Base-by-base conservation (phyloP, 1,284 basidiomycete genomes). In the Sporisorium iseilematis-ciliati region DNA sequence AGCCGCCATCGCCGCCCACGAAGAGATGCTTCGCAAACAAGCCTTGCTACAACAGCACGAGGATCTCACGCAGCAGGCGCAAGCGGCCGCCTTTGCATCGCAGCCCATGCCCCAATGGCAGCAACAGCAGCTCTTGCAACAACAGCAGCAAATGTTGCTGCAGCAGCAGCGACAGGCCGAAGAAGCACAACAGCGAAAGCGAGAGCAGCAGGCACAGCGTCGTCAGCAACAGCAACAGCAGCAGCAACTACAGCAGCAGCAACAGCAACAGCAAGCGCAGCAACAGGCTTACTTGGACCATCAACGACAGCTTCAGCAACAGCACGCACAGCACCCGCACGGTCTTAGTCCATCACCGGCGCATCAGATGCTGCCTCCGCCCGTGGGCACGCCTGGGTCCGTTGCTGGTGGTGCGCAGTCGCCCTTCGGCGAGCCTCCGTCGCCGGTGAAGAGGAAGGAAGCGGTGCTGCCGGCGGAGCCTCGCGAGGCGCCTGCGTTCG, bases 1-100 rank as follows among this genome's bases (percentile, higher is more conserved):
- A 68, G 66, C 72, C 23, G 69, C 69, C 41, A 66, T 65, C 21
- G 69, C 63, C 4, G 69, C 69, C 4, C 64, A 66, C 52, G 64
- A 65, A 31, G 72, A 68, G 48, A 54, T 57, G 59, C 65, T 59
- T 26, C 69, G 62, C 16, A 62, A 63, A 35, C 54, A 53, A 18
- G 57, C 68, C 0, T 49, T 64, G 54, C 60, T 58, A 21, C 43
- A 68, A 18, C 67, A 71, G 40, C 53, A 53, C 11, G 65, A 74
- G 20, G 57, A 66, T 10, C 46, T 60, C 20, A 21, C 57, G 40
- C 60, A 62, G 26, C 68, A 71, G 55, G 63, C 72, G 23, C 61
- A 67, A 20, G 52, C 50, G 10, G 66, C 67, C 2, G 65, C 68
- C 8, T 38, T 71, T 4, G 68, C 61, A 11, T 40, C 57, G 14